A percentile compares a stretch with the other conserved stretches of the same genome.
Conservation (phyloP, 305 asterid genomes). For the Solanum hybrid region DNA sequence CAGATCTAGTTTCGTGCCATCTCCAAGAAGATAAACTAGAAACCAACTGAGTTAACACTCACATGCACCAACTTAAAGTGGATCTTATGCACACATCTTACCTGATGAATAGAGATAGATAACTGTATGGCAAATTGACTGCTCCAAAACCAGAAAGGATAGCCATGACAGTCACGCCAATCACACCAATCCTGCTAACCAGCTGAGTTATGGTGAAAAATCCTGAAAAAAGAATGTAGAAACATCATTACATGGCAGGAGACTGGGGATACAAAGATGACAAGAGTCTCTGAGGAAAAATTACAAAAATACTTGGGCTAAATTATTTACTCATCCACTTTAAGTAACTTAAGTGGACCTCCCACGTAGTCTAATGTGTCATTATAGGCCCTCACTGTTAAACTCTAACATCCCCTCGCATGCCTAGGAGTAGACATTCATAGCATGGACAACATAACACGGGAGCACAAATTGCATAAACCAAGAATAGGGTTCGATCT, state of each 20-base stretch:
- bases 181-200: conserved; percentile 95
- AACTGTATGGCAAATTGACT: conserved; percentile 91
- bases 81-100: conserved; percentile 16
- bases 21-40: neutral
- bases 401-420: neutral
- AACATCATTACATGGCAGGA: neutral
- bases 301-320: neutral
- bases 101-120: conserved; percentile 91
- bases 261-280: neutral
- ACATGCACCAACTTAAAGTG: neutral
- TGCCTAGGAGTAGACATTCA: neutral
- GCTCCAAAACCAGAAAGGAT: conserved; percentile 97
- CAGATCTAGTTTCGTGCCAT: neutral
- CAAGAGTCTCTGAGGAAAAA: neutral
- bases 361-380: neutral
- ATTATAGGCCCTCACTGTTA: neutral
- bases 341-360: neutral
- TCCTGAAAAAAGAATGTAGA: conserved; percentile 32
- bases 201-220: conserved; percentile 92
- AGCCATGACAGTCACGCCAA: conserved; percentile 96
- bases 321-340: neutral
- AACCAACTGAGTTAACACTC: neutral
- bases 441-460: neutral
- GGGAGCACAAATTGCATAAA: neutral
- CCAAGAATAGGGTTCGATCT: neutral